Conservation (phyloP, 2,329 filamentous ascomycete species). For the Sclerotinia spermophila region DNA sequence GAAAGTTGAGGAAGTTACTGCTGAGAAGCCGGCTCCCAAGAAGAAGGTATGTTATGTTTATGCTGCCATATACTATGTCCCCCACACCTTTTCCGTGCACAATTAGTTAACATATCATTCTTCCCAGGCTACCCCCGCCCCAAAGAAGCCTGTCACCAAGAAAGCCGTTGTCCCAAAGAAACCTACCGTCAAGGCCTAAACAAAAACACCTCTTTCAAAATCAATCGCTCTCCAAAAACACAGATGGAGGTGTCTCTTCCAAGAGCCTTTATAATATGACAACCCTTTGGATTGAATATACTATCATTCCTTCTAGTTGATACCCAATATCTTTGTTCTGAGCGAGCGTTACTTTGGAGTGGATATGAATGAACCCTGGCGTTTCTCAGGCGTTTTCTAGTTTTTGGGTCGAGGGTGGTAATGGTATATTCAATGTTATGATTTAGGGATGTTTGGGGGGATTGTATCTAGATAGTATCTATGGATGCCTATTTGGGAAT, state of each 20-base stretch:
- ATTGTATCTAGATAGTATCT: conserved; percentile 5
- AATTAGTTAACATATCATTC: conserved; percentile 16
- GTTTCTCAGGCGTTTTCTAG: conserved; percentile 14
- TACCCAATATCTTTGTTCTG: conserved; percentile 7
- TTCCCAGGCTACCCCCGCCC: conserved; percentile 34
- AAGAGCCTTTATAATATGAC: conserved; percentile 3
- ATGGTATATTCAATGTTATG: background rate
- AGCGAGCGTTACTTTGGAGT: conserved; percentile 12
- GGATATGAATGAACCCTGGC: conserved; percentile 9
- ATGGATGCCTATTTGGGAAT: conserved; percentile 11
- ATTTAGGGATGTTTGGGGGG: background rate
- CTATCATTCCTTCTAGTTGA: background rate
- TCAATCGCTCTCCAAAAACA: background rate
- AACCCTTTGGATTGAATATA: conserved; percentile 7
- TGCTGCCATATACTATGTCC: background rate
- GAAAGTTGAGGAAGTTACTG: background rate
- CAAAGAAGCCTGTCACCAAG: conserved; percentile 37
- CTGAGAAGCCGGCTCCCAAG: conserved; percentile 5
- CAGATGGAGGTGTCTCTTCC: conserved; percentile 4
- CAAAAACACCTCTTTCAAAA: background rate
- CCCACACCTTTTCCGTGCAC: background rate
- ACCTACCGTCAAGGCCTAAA: background rate
- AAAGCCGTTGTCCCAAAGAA: conserved; percentile 6
- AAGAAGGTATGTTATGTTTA: background rate
- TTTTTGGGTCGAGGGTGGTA: background rate